Base-by-base conservation (phyloP, 2,329 filamentous ascomycete genomes). In the Arachnomyces sp. region DNA sequence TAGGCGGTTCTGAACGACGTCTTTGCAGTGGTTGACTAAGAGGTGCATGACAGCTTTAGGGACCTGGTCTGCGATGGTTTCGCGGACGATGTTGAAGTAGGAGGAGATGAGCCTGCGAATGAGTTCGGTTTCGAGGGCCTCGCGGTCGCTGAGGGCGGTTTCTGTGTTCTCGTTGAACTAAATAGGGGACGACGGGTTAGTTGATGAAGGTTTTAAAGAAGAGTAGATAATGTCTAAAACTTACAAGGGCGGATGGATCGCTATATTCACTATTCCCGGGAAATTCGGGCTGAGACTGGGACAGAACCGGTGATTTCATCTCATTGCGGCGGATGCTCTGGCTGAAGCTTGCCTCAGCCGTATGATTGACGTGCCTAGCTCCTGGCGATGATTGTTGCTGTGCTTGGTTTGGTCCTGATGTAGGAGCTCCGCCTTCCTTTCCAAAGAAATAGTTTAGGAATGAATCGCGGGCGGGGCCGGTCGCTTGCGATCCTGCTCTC, bases 371-470 rank as follows among this genome's bases (percentile, higher is more conserved):
- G 57, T 94, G 86, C 50, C 88, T 74, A 50, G 64, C 67, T 35
- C 53, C 49, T 9, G 63, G 66, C 28, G 62, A 45, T 28, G 51
- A 55, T 42, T 48, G 62, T 48, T 64, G 69, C 50, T 63, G 58
- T 21, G 63, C 59, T 9, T 25, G 21, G 63, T 65, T 61, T 46
- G 62, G 61, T 44, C 61, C 65, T 34, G 69, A 56, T 44, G 68
- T 55, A 43, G 71, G 67, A 25, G 72, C 64, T 30, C 77, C 72
- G 34, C 86, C 86, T 46, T 98, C 92, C 60, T 98, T 96, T 53
- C 92, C 89, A 56, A 98, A 98, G 67, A 98, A 98, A 66, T 98
- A 98, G 66, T 90, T 96, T 46, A 98, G 66, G 71, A 98, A 98
- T 1, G 88, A 93, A 65, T 98, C 92, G 46, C 82, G 78, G 31